These are phyloP conservation scores for Candida tallmaniae DNA, from an alignment of 805 yeast species.

Conservation along the genomic window DNA sequence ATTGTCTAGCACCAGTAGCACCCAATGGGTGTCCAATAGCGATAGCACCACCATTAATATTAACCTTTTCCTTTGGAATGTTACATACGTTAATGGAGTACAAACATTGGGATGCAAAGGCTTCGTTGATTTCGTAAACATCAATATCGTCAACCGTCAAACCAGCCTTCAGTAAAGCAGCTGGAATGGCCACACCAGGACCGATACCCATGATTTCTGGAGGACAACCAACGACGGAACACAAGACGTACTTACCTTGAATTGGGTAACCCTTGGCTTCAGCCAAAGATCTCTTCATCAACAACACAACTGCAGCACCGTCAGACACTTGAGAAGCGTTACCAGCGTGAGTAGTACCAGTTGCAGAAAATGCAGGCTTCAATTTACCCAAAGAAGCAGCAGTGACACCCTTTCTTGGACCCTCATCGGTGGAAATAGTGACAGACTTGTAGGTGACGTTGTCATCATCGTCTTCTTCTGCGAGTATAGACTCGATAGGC, in stretches of 20 bases:
- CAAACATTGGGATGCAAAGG: constrained; percentile 92
- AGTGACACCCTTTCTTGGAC: constrained; percentile 85
- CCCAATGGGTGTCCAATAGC: constrained; percentile 89
- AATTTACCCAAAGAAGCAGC: constrained; percentile 68
- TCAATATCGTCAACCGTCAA: constrained; percentile 61
- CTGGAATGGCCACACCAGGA: constrained; percentile 94
- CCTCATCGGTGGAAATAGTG: constrained; percentile 70
- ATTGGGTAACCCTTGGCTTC: constrained; percentile 66
- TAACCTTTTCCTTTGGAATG: constrained; percentile 58
- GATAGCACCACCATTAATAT: constrained; percentile 95
- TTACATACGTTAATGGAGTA: constrained; percentile 64
- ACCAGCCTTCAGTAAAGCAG: constrained; percentile 59
- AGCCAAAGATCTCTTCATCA: constrained; percentile 84
- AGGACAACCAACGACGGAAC: constrained; percentile 86
- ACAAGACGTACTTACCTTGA: constrained; percentile 74
- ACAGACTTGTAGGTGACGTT: constrained; percentile 40
- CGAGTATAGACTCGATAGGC: constrained; percentile 64
- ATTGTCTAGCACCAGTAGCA: constrained; percentile 76
- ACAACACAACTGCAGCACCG: constrained; percentile 88
- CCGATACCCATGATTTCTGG: constrained; percentile 98
- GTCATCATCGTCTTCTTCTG: constrained; percentile 56
- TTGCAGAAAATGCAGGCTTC: constrained; percentile 80
- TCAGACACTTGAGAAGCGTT: constrained; percentile 95
- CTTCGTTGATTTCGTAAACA: constrained; percentile 89
- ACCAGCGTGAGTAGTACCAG: constrained; percentile 91